Evolutionary conservation across 306 rosid species (phyloP).

Genomic region (Lupinus albus): DNA sequence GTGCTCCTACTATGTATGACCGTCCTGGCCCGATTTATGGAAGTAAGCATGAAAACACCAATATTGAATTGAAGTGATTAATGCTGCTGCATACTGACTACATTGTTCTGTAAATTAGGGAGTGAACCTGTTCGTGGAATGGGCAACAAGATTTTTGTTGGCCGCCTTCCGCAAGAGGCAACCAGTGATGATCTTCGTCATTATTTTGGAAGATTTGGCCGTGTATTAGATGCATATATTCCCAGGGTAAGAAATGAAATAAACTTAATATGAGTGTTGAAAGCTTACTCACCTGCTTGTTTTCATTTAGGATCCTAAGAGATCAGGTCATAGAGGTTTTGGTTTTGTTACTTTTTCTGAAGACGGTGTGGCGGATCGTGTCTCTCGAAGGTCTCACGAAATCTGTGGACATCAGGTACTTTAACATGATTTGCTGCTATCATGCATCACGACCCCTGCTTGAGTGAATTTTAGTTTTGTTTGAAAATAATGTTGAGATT

Average conservation of each 20-base stretch:
- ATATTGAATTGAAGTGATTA: conserved; percentile 25
- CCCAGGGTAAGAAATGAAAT: conserved; percentile 57
- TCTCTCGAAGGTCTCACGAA: conserved; percentile 87
- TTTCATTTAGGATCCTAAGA: conserved; percentile 64
- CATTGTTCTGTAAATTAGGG: conserved; percentile 53
- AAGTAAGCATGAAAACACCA: conserved; percentile 59
- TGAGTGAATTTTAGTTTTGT: background rate
- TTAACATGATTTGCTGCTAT: conserved; percentile 18
- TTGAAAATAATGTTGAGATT: background rate
- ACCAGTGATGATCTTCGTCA: conserved; percentile 70
- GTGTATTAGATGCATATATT: conserved; percentile 67
- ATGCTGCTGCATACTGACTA: conserved; percentile 28
- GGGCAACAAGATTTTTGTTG: conserved; percentile 74
- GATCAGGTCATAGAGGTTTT: conserved; percentile 81
- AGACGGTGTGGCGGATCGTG: conserved; percentile 92
- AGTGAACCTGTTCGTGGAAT: conserved; percentile 71
- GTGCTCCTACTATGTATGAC: conserved; percentile 94
- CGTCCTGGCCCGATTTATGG: conserved; percentile 83
- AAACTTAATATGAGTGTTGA: background rate
- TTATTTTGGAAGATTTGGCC: conserved; percentile 79
- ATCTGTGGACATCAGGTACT: conserved; percentile 89
- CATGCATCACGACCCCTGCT: background rate
- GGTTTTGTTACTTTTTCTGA: conserved; percentile 83
- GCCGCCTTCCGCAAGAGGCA: conserved; percentile 85
- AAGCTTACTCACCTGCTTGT: background rate